phyloP scores from a whole-genome alignment of 2,329 filamentous ascomycete genomes.

The Colletotrichum musae region DNA sequence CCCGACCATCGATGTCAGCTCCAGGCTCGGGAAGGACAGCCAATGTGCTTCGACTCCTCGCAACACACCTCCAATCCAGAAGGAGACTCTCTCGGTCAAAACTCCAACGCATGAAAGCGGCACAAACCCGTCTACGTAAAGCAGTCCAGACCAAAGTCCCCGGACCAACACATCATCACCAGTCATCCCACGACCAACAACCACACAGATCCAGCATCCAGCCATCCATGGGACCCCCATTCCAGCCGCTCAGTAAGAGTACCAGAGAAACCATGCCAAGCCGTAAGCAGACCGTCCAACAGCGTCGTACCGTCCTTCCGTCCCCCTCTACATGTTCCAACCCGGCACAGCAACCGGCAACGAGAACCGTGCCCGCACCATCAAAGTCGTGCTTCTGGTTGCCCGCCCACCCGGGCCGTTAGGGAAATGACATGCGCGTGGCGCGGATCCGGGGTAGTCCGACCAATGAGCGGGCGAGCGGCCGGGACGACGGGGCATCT shows the following conservation, averaged over 20 bases:
- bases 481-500: slow-evolving; percentile 19
- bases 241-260: background rate
- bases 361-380: too few species aligned
- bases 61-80: background rate
- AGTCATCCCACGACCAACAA: background rate
- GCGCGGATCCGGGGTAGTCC: slow-evolving; percentile 17
- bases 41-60: background rate
- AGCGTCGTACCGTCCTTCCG: background rate
- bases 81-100: background rate
- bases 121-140: background rate
- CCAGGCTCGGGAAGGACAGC: background rate
- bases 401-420: slow-evolving; percentile 3
- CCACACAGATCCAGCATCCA: too few species aligned
- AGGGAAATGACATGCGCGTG: slow-evolving; percentile 6
- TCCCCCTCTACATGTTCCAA: background rate
- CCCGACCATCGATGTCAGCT: background rate
- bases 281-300: background rate
- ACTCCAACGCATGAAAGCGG: background rate
- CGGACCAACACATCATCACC: background rate
- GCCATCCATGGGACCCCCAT: background rate
- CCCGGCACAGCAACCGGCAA: too few species aligned
- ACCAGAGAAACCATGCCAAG: background rate
- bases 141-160: too few species aligned
- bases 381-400: background rate
- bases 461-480: background rate